phyloP scores from a whole-genome alignment of 768 basidiomycete species.

The Agaricus subrufescens region DNA sequence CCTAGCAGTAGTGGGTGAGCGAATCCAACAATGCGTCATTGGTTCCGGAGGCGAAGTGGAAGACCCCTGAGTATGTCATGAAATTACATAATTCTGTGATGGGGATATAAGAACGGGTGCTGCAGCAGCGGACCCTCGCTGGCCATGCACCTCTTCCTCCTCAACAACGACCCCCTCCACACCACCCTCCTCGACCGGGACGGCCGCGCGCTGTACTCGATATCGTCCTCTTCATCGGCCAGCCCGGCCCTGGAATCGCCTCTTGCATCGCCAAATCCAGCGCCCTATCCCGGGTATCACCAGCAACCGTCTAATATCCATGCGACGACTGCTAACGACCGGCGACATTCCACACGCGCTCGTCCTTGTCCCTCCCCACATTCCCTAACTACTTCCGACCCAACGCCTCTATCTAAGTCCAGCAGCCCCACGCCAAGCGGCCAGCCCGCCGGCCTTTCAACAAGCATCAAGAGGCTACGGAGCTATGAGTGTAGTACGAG shows the following conservation, averaged over 20 bases:
- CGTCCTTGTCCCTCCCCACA: neutral
- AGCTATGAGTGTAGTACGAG: slow-evolving; percentile 21
- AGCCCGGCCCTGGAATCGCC: neutral
- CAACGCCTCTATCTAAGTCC: neutral
- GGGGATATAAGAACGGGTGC: neutral
- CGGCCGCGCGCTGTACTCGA: slow-evolving; percentile 27
- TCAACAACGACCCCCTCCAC: slow-evolving; percentile 33
- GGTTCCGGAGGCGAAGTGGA: neutral
- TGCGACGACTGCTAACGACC: neutral
- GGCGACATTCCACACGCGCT: neutral
- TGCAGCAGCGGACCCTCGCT: neutral
- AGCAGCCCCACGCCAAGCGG: neutral
- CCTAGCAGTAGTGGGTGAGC: too few relatives aligned
- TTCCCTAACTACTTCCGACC: neutral
- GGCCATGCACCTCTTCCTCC: slow-evolving; percentile 28
- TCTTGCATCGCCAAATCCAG: neutral
- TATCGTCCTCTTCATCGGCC: slow-evolving; percentile 18
- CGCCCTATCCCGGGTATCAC: neutral
- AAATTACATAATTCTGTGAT: neutral
- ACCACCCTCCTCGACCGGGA: slow-evolving; percentile 30
- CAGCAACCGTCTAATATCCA: neutral
- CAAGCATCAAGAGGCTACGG: slow-evolving; percentile 25
- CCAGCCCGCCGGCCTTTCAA: slow-evolving; percentile 13
- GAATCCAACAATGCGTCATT: too few relatives aligned
- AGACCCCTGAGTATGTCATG: neutral